These are phyloP conservation scores for Gossypium davidsonii DNA, from an alignment of 441 rosid species.

Conservation along the genomic window DNA sequence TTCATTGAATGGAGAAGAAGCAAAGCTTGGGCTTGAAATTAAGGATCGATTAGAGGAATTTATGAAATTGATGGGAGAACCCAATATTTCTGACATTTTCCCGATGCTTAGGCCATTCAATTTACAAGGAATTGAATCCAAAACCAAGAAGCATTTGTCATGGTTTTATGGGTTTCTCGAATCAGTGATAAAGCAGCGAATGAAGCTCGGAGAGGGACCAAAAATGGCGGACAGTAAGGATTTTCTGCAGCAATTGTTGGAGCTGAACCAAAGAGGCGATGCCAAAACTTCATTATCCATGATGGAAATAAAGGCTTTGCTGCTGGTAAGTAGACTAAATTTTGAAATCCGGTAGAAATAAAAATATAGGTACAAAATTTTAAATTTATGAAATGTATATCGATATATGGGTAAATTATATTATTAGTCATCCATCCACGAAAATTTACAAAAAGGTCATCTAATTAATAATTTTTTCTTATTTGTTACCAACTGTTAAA, in stretches of 20 bases:
- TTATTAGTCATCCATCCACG: too few relatives aligned
- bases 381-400: too few relatives aligned
- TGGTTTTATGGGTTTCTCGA: constrained; percentile 11
- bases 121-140: constrained; percentile 15
- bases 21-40: neutral
- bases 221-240: neutral
- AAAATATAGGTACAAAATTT: too few relatives aligned
- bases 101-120: constrained; percentile 12
- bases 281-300: neutral
- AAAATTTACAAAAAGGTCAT: too few relatives aligned
- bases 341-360: too few relatives aligned
- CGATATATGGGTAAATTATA: too few relatives aligned
- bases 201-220: neutral
- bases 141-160: neutral
- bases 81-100: constrained; percentile 17
- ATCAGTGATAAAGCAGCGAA: neutral
- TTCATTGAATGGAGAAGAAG: neutral
- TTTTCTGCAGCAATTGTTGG: constrained; percentile 18
- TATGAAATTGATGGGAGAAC: neutral
- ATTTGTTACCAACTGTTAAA: too few relatives aligned
- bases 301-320: constrained; percentile 10
- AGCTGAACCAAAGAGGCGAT: neutral
- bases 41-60: neutral
- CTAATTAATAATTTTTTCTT: too few relatives aligned
- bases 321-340: constrained; percentile 7